Evolutionary conservation across 495 filamentous ascomycete species (phyloP), one percentile per base, ranked within the genome.

Genomic region (Trichoderma virens): DNA sequence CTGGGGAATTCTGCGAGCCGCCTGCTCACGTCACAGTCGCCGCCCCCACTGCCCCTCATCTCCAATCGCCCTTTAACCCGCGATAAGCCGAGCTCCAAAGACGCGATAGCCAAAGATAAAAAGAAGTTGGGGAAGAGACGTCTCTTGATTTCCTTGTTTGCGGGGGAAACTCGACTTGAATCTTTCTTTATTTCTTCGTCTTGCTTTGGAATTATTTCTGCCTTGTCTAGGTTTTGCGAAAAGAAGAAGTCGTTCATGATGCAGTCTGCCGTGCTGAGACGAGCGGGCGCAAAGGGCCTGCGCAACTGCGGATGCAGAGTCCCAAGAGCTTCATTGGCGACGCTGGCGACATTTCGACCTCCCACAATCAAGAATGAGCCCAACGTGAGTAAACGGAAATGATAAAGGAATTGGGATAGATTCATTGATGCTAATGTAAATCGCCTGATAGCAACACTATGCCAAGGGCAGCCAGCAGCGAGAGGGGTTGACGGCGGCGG

Each of bases 281-380:
- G 61, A 41, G 61, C 27, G 2, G 38, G 34, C 5, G 32, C 61
- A 20, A 62, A 30, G 34, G 38, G 61, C 38, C 34, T 62, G n/a
- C 61, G 61, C 27, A 34, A 13, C 31, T 25, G 59, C 35, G 31
- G 68, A n/a, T 67, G 66, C 61, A 67, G 66, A 9, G 65, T 41
- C 28, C 59, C 64, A 14, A 69, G 67, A 28, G 47, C 47, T 9
- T 47, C 43, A 1, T 69, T 71, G 70, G 68, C 77, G 59, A 72
- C 73, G 13, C 66, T 92, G 60, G 91, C 91, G 41, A 80, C 85
- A 56, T 98, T 97, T 82, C 95, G 90, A 77, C 83, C 92, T 28
- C 94, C 94, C 56, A 87, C 85, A 66, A 83, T 97, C 64, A 80
- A 87, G 69, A 98, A 98, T 70, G 94, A 98, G 76, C 91, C 90